Evolutionary conservation across 108 stramenopile species (phyloP).

Genomic region (Cyclotella cryptica): DNA sequence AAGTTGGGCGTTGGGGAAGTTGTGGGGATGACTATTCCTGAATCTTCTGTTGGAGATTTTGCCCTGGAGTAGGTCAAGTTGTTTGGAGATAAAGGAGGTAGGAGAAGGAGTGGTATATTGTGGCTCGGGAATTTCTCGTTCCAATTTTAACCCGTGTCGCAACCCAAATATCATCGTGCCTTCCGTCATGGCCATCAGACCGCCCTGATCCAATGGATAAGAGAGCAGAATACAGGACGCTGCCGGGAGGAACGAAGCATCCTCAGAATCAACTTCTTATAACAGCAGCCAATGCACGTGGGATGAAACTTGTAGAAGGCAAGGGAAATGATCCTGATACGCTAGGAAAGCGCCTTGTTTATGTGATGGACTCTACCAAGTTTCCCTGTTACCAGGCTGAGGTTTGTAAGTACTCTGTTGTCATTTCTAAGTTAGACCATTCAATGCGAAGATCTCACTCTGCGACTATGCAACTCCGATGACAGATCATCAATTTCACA

Average conservation of each 20-base stretch:
- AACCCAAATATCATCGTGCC: too few species aligned
- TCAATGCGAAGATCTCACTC: conserved; percentile 1
- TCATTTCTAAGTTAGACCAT: too few species aligned
- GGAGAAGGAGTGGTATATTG: too few species aligned
- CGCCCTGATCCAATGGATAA: conserved; percentile 81
- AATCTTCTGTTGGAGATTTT: conserved; percentile 72
- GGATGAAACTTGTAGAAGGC: conserved; percentile 65
- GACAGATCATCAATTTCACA: conserved; percentile 80
- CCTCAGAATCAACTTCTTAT: conserved; percentile 48
- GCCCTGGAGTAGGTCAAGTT: conserved; percentile 82
- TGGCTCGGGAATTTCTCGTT: too few species aligned
- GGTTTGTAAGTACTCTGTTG: conserved; percentile 47
- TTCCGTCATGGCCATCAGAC: too few species aligned
- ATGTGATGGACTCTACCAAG: conserved; percentile 72
- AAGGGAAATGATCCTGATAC: conserved; percentile 85
- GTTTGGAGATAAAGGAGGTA: conserved; percentile 68
- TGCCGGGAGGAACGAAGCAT: conserved; percentile 71
- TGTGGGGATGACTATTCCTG: conserved; percentile 79
- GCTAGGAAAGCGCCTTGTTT: conserved; percentile 69
- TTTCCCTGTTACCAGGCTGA: conserved; percentile 81
- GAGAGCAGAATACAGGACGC: conserved; percentile 84
- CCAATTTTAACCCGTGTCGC: too few species aligned
- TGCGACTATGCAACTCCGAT: neutral
- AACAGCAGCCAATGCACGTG: conserved; percentile 62
- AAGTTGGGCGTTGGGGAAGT: conserved; percentile 90